phyloP scores from a whole-genome alignment of 2,329 filamentous ascomycete genomes.

The Fusarium odoratissimum region DNA sequence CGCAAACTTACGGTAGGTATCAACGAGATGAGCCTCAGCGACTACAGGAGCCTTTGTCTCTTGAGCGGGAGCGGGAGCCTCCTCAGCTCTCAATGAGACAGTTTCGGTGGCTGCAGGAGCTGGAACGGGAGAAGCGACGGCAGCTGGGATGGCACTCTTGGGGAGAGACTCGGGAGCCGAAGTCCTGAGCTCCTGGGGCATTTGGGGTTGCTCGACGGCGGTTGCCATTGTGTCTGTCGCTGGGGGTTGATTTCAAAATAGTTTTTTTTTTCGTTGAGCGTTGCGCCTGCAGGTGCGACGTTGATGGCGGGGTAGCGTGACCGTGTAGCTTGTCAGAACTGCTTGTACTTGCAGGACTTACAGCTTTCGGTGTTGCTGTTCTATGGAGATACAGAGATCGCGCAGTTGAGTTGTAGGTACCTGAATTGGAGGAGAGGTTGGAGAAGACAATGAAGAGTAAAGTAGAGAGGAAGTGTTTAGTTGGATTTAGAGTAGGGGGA shows the following conservation, averaged over 20 bases:
- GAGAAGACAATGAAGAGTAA: slow-evolving; percentile 5
- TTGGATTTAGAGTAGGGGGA: slow-evolving; percentile 14
- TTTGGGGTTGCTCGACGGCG: slow-evolving; percentile 40
- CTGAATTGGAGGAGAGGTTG: not conserved
- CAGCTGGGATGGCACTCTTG: slow-evolving; percentile 25
- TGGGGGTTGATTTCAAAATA: slow-evolving; percentile 14
- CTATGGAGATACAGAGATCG: slow-evolving; percentile 17
- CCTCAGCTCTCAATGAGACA: slow-evolving; percentile 17
- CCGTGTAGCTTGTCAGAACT: slow-evolving; percentile 45
- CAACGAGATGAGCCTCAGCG: slow-evolving; percentile 79
- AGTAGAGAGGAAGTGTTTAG: slow-evolving; percentile 8
- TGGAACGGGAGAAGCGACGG: slow-evolving; percentile 25
- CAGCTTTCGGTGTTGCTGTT: slow-evolving; percentile 44
- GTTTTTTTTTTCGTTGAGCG: slow-evolving; percentile 33
- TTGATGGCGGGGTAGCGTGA: slow-evolving; percentile 45
- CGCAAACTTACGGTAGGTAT: slow-evolving; percentile 72
- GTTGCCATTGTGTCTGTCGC: slow-evolving; percentile 42
- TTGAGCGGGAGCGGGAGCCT: slow-evolving; percentile 5
- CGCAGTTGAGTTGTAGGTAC: slow-evolving; percentile 21
- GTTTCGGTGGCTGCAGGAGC: slow-evolving; percentile 31
- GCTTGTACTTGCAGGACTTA: slow-evolving; percentile 41
- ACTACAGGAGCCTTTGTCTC: slow-evolving; percentile 67
- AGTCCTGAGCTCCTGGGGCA: slow-evolving; percentile 30
- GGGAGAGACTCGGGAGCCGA: slow-evolving; percentile 29
- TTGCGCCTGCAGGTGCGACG: slow-evolving; percentile 36